Base-by-base conservation (phyloP, 345 rosid species). In the Bruguiera gymnorhiza region DNA sequence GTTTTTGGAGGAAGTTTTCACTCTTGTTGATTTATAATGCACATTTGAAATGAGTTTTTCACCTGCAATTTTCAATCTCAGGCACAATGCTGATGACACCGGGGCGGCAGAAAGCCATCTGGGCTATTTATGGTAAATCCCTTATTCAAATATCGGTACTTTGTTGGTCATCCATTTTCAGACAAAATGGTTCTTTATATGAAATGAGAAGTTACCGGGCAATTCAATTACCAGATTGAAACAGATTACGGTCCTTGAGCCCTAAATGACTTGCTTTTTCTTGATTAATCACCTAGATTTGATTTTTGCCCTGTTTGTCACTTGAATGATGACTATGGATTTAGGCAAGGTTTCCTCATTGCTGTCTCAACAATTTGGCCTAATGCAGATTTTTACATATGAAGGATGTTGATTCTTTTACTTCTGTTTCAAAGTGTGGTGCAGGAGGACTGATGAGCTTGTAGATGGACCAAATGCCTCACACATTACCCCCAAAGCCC, bases 1-100 rank as follows among this genome's bases (percentile, higher is more conserved):
- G 50, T 3, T 15, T 43, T 43, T 43, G 50, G 50, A 13, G 16
- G 50, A 43, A 43, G 50, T 13, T 43, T 11, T 43, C 19, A 43
- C 5, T 43, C 19, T 13, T 43, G 18, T 43, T 13, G 18, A 13
- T 43, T 43, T 11, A 43, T 43, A 10, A 43, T 11, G 48, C 48
- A 43, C 3, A 1, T 11, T 11, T 11, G 48, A 16, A 6, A 23
- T 55, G 18, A 27, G 8, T 58, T 65, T n/a, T 32, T 39, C 37
- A 19, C 31, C 63, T 37, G 29, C 13, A 48, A 23, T 69, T 29
- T 62, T n/a, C 13, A 26, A 62, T 65, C 72, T 63, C 74, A 85
- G 88, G 88, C 24, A 85, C 88, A 19, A 64, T 85, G 27, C 81
- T 85, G 5, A 85, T 85, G 88, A 83, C 86, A 20, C 81, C 85